These are phyloP conservation scores for Schwanniomyces pseudopolymorphus DNA, from an alignment of 805 yeast species.

Conservation along the genomic window DNA sequence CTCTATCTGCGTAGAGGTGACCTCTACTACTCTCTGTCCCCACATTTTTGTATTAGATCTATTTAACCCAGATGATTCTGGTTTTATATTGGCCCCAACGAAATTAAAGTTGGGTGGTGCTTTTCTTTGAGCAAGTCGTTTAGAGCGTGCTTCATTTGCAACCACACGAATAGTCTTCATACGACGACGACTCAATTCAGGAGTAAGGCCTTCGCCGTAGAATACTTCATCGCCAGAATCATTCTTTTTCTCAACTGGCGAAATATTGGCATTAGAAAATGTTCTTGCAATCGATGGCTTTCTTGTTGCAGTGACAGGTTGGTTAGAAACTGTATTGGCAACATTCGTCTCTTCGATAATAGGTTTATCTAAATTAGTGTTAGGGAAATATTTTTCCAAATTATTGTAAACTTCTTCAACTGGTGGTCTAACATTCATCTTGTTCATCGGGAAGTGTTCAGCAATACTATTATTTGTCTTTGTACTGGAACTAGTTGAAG, in stretches of 20 bases:
- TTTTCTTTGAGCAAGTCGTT: conserved; percentile 22
- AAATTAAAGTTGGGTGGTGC: neutral
- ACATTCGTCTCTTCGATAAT: conserved; percentile 74
- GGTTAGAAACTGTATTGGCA: neutral
- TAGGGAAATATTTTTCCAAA: conserved; percentile 88
- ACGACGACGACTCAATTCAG: conserved; percentile 49
- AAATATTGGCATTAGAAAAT: conserved; percentile 42
- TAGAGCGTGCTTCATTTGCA: conserved; percentile 77
- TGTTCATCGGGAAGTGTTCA: conserved; percentile 5
- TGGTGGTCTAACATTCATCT: conserved; percentile 83
- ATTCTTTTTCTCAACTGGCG: conserved; percentile 27
- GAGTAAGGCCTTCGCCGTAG: conserved; percentile 35
- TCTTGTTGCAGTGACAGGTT: conserved; percentile 12
- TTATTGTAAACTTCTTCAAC: conserved; percentile 91
- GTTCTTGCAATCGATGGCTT: conserved; percentile 41
- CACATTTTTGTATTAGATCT: conserved; percentile 90
- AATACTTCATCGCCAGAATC: conserved; percentile 34
- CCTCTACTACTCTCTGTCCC: conserved; percentile 94
- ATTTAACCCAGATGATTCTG: conserved; percentile 43
- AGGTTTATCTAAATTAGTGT: conserved; percentile 88
- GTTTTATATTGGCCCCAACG: neutral
- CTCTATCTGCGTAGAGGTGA: conserved; percentile 67
- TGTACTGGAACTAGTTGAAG: neutral
- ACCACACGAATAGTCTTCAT: conserved; percentile 92
- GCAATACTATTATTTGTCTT: neutral